Evolutionary conservation across 192 early-diverging fungal genomes (phyloP).

Genomic region (Obelidium mucronatum): DNA sequence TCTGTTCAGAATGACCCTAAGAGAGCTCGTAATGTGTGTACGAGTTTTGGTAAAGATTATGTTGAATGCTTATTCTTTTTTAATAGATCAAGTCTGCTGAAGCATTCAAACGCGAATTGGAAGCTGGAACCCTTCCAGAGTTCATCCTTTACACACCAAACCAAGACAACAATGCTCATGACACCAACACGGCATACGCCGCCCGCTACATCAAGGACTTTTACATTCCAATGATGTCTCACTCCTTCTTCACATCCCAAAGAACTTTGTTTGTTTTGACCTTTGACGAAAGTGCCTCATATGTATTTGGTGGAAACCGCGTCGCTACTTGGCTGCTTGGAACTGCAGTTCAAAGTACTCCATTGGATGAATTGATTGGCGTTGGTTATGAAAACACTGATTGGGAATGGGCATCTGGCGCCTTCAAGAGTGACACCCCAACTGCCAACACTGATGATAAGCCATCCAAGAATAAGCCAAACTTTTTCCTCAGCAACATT

Average conservation of each 20-base stretch:
- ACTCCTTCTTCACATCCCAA: slow-evolving; percentile 49
- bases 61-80: neutral
- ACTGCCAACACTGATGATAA: neutral
- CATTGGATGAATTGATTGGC: neutral
- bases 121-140: slow-evolving; percentile 54
- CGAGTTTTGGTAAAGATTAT: neutral
- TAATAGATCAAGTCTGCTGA: slow-evolving; percentile 12
- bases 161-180: slow-evolving; percentile 63
- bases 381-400: neutral
- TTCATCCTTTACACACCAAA: slow-evolving; percentile 72
- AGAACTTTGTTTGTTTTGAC: slow-evolving; percentile 48
- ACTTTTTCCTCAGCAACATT: neutral
- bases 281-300: slow-evolving; percentile 45
- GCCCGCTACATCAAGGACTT: slow-evolving; percentile 60
- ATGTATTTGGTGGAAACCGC: slow-evolving; percentile 27
- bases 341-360: neutral
- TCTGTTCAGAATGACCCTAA: slow-evolving; percentile 6
- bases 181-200: slow-evolving; percentile 60
- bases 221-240: slow-evolving; percentile 52
- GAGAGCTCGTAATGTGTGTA: slow-evolving; percentile 4
- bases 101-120: slow-evolving; percentile 18
- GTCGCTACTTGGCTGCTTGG: slow-evolving; percentile 37
- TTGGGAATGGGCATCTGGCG: slow-evolving; percentile 7
- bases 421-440: neutral
- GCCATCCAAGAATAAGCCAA: slow-evolving; percentile 3